Evolutionary conservation across 2,329 filamentous ascomycete genomes (phyloP).

Genomic region (Monosporascus cannonballus): DNA sequence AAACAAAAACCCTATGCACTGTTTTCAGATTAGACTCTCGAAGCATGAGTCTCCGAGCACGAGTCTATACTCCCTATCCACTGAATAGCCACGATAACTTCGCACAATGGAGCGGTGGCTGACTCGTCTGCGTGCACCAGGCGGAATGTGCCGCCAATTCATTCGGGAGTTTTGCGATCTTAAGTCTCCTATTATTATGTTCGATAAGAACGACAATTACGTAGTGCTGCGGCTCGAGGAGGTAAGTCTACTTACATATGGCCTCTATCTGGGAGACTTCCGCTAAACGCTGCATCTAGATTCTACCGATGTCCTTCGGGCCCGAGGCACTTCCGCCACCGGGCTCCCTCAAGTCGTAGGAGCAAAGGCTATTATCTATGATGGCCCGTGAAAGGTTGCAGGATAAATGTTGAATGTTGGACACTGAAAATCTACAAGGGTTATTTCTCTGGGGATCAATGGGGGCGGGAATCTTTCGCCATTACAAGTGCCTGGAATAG

Average conservation of each 20-base stretch:
- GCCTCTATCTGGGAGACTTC: not conserved
- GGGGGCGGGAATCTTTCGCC: too few species aligned
- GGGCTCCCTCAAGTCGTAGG: slow-evolving; percentile 4
- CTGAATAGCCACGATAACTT: too few species aligned
- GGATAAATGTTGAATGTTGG: too few species aligned
- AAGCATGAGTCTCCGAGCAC: too few species aligned
- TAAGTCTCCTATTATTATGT: slow-evolving; percentile 82
- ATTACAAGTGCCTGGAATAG: too few species aligned
- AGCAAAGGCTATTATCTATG: not conserved
- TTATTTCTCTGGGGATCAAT: not conserved
- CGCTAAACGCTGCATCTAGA: slow-evolving; percentile 30
- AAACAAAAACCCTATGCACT: not conserved
- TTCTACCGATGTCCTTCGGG: slow-evolving; percentile 64
- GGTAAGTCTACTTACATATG: slow-evolving; percentile 32
- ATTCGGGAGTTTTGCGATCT: slow-evolving; percentile 70
- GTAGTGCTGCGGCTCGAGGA: slow-evolving; percentile 64
- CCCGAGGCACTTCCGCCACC: slow-evolving; percentile 50
- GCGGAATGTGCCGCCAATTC: slow-evolving; percentile 90
- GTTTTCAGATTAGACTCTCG: too few species aligned
- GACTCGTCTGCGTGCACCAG: not conserved
- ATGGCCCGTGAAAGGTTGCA: too few species aligned
- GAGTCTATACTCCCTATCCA: too few species aligned
- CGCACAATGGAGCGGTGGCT: too few species aligned
- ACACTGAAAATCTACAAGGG: not conserved
- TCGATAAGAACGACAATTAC: slow-evolving; percentile 72